Evolutionary conservation across 225 moss, liverwort and hornwort species (phyloP), one percentile per base, ranked within the genome.

Genomic region (Bryum argenteum): DNA sequence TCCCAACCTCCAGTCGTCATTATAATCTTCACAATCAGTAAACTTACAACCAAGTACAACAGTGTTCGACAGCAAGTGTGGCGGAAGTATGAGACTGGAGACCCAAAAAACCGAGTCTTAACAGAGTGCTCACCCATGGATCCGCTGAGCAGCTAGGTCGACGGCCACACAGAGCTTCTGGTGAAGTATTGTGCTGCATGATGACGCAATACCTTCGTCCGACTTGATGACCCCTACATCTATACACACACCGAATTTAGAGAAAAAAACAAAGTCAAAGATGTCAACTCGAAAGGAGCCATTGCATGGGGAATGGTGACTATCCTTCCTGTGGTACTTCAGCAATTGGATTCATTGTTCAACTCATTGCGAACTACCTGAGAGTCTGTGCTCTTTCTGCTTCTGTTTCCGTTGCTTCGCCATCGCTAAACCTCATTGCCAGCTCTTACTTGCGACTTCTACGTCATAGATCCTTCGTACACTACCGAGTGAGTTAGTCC

Each of bases 341-440:
- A 70, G 61, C 56, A 61, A 72, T 65, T 33, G 38, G 22, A 52
- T 19, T 61, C 10, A 24, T 65, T 33, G 55, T 54, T 67, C 23
- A 63, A 18, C n/a, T 53, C 26, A 45, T 8, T 38, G 18, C 40
- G 51, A 73, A 41, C 75, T 66, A 87, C 87, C 84, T 84, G 86
- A 81, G 45, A 77, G 67, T 63, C 78, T 76, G 52, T 81, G 82
- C 69, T 89, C 93, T 73, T 90, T 93, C 83, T 97, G 96, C 90
- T 97, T 97, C 81, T 98, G 97, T 84, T 91, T 98, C 73, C 91
- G 89, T 82, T 98, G 97, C 87, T 94, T 98, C 78, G 97, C 97
- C 97, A 98, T 98, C 82, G 88, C 85, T 82, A 50, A 75, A 67
- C 79, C 63, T 90, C 82, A 85, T 82, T 74, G 82, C 89, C 87